Base-by-base conservation (phyloP, 2,329 filamentous ascomycete species). In the Juglanconis juglandina region DNA sequence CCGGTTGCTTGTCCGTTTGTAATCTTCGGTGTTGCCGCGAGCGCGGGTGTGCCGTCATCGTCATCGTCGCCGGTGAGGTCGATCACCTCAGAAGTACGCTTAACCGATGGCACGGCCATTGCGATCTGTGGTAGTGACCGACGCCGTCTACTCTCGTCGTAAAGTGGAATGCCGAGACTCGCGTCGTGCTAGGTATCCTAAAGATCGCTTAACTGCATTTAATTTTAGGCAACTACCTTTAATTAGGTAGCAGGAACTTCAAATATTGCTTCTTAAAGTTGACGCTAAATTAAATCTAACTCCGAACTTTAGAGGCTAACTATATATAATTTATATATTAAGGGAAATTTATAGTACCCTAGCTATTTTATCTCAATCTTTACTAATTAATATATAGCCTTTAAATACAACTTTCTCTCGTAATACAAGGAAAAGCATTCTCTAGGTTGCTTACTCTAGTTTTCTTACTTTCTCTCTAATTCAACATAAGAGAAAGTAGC, bases 1-100 rank as follows among this genome's bases (percentile, higher is more conserved):
- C 24, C 24, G 24, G 2, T 24, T 24, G 24, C 24, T 24, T 24
- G 24, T 24, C 24, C 24, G 24, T 24, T 24, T 7, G 44, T 24
- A n/a, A 30, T 47, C 8, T 11, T 14, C 2, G 17, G 5, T 2
- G 55, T 34, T 32, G 14, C 9, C 9, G 30, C 37, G 2, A 33
- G 13, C 3, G 11, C 2, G 4, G 17, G 14, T 3, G 7, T 3
- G n/a, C 33, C 1, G 57, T 58, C 46, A 50, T 52, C 46, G 49
- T 57, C 64, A 32, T 66, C 42, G 5, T 66, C 65, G 3, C 68
- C 68, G 46, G 68, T 68, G 8, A 71, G 65, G 66, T 74, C 70
- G 53, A 73, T 67, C 8, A 71, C 60, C 61, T 70, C 47, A 5
- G 30, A 33, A 1, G 30, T 1, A 4, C 14, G 2, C 11, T 54